Evolutionary conservation across 2,329 filamentous ascomycete genomes (phyloP).

Genomic region (Celoporthe dispersa): DNA sequence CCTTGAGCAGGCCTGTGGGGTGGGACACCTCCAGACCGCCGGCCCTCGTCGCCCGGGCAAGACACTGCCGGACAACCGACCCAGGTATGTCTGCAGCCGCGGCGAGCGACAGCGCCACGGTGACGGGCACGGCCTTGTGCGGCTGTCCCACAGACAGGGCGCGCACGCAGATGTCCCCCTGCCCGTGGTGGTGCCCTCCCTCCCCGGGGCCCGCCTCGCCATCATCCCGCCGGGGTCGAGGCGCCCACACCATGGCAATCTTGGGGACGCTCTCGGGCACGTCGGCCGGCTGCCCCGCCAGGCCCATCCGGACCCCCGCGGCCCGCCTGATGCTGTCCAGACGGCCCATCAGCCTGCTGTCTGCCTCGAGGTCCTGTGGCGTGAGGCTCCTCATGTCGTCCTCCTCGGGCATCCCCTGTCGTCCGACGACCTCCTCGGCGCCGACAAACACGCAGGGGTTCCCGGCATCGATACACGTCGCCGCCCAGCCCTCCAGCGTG

Average conservation of each 20-base stretch:
- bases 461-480: constrained; percentile 44
- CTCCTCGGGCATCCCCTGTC: constrained; percentile 24
- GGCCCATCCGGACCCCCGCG: constrained; percentile 46
- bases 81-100: constrained; percentile 46
- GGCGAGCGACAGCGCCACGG: constrained; percentile 46
- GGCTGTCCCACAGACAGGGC: constrained; percentile 53
- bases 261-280: constrained; percentile 49
- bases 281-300: constrained; percentile 42
- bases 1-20: constrained; percentile 51
- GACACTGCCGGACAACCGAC: constrained; percentile 46
- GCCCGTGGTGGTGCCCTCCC: constrained; percentile 17
- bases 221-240: constrained; percentile 6
- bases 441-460: constrained; percentile 49
- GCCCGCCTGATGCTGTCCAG: constrained; percentile 44
- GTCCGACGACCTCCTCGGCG: constrained; percentile 36
- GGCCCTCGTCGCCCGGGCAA: constrained; percentile 19
- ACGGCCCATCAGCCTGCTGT: constrained; percentile 36
- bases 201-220: background rate
- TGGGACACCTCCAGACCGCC: constrained; percentile 48
- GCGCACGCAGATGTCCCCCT: constrained; percentile 46
- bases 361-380: constrained; percentile 39
- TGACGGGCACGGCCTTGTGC: constrained; percentile 49
- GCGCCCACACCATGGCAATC: constrained; percentile 48
- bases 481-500: constrained; percentile 36
- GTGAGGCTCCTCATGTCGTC: constrained; percentile 27